Evolutionary conservation across 2,329 filamentous ascomycete species (phyloP).

Genomic region (Cordyceps fumosorosea): DNA sequence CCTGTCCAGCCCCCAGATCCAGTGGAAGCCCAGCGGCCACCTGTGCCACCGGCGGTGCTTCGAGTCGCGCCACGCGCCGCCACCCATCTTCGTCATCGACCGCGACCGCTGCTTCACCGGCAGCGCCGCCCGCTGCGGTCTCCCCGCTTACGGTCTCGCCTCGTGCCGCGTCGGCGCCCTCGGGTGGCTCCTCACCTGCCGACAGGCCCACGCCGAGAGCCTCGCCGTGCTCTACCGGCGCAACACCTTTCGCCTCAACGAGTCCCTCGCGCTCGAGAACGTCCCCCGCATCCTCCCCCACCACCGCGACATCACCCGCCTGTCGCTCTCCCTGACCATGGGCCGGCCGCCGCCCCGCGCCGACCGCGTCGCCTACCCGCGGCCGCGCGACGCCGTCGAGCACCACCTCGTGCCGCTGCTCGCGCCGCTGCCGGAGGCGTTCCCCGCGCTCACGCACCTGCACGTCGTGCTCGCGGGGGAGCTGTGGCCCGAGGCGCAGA

Average conservation of each 20-base stretch:
- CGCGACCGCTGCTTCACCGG: constrained; percentile 4
- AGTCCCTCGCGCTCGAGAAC: constrained; percentile 9
- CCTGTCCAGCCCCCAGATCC: neutral
- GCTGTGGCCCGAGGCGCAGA: constrained; percentile 2
- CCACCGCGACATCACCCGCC: neutral
- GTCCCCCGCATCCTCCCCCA: neutral
- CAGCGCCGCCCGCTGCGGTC: neutral
- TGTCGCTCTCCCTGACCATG: constrained; percentile 7
- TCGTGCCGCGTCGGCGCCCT: neutral
- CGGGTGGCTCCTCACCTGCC: constrained; percentile 10
- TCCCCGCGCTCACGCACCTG: neutral
- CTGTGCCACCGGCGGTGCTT: constrained; percentile 7
- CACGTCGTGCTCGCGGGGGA: constrained; percentile 6
- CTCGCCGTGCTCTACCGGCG: constrained; percentile 4
- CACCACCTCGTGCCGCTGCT: neutral
- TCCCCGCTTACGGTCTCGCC: neutral
- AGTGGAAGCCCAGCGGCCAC: neutral
- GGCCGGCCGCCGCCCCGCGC: neutral
- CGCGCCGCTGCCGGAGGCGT: neutral
- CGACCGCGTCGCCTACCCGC: constrained; percentile 4
- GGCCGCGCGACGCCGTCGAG: constrained; percentile 5
- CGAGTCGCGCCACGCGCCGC: neutral
- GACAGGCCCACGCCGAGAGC: constrained; percentile 6
- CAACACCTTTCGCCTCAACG: constrained; percentile 8
- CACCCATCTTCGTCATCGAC: constrained; percentile 5